Conservation (phyloP, 2,329 filamentous ascomycete species). For the Botryosphaeria agaves region DNA sequence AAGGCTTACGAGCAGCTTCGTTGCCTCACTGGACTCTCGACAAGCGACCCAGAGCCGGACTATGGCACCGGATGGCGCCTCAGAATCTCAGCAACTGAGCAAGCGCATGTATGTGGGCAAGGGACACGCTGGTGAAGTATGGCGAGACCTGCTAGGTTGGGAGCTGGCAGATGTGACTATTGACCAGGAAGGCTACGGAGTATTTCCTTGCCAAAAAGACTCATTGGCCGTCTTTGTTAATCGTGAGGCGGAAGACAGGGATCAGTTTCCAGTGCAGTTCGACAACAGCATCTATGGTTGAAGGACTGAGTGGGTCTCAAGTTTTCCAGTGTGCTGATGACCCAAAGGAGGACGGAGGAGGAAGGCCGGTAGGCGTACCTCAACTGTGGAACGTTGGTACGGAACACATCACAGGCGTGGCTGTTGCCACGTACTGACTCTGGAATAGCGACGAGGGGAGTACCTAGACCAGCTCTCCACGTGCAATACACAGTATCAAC, state of each 20-base stretch:
- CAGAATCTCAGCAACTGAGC: constrained; percentile 22
- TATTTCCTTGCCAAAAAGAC: constrained; percentile 35
- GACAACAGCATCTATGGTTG: constrained; percentile 6
- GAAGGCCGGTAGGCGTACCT: too few relatives aligned
- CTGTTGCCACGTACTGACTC: too few relatives aligned
- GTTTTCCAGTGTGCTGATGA: too few relatives aligned
- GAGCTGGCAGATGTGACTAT: constrained; percentile 38
- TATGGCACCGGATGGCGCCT: too few relatives aligned
- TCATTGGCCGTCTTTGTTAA: constrained; percentile 47
- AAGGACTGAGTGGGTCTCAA: background rate
- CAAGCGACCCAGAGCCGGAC: too few relatives aligned
- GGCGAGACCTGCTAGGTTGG: constrained; percentile 45
- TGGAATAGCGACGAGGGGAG: too few relatives aligned
- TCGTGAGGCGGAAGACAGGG: constrained; percentile 33
- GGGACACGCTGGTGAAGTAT: constrained; percentile 39
- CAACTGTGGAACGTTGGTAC: too few relatives aligned
- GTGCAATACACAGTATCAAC: too few relatives aligned
- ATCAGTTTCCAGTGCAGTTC: constrained; percentile 19
- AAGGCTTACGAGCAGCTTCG: too few relatives aligned
- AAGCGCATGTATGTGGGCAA: constrained; percentile 47
- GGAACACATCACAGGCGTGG: too few relatives aligned
- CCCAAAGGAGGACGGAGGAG: too few relatives aligned
- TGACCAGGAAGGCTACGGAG: constrained; percentile 39
- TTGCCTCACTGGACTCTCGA: constrained; percentile 13
- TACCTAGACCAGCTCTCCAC: too few relatives aligned